Evolutionary conservation across 805 yeast species (phyloP), one percentile per base, ranked within the genome.

Genomic region (Teunomyces gatunensis): DNA sequence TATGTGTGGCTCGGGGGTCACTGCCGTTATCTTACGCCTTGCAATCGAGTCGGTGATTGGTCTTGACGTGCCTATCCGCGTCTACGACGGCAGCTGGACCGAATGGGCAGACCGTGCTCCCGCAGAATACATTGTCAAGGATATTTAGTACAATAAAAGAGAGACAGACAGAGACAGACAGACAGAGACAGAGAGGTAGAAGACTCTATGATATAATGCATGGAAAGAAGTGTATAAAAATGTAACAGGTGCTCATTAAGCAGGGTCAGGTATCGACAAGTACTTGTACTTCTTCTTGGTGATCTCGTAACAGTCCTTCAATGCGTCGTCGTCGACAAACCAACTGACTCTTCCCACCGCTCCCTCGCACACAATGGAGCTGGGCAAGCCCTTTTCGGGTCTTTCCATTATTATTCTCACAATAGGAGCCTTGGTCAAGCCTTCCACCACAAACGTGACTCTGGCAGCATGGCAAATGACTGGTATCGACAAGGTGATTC

Each of bases 341-440:
- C 99, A 92, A 6, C 91, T 81, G 4, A 92, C 96, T 68, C 87
- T 85, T 12, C 97, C 97, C 1, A 96, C 96, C n/a, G 97, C 96
- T 27, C 88, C 87, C 68, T 90, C 97, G 63, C 91, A 91, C 47
- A 92, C 96, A 49, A 92, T 85, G 50, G 94, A 84, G 51, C 94
- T 87, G 32, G 99, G 99, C 50, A 92, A 77, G 1, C 96, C 97
- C 73, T 90, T 90, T 63, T 94, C 98, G 2, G 97, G 97, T 62
- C 97, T 81, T 71, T 92, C 98, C 89, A 92, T 87, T 48, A 92
- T 91, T 10, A 85, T 87, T 62, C 89, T 84, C 62, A 92, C 80
- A 45, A 92, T 84, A 3, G 96, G 96, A 2, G 97, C 97, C 69
- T 92, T 92, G 20, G 96, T 89, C 39, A 91, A 82, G 56, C 99